Base-by-base conservation (phyloP, 176 grass and related monocot genomes). In the Melocanna baccifera region DNA sequence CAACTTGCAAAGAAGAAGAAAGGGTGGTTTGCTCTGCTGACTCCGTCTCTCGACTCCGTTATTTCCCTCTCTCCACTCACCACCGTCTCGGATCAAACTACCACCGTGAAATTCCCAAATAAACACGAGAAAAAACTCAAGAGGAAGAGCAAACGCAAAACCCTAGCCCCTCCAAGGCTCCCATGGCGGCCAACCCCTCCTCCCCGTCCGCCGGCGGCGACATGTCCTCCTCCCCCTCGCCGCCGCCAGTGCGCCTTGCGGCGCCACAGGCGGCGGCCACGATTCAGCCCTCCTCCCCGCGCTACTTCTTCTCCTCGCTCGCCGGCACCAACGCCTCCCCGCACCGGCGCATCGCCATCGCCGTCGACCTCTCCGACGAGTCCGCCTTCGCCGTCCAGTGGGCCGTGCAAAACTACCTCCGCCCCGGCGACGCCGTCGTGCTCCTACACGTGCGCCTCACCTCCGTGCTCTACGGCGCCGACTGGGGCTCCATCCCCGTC, bases 351-450 rank as follows among this genome's bases (percentile, higher is more conserved):
- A 97, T 97, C 86, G 94, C 79, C 71, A 97, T 97, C 80, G 94
- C 92, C 42, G 94, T 97, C 67, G 94, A 97, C 53, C 94, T 97
- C 83, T 92, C 87, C 83, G 94, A 97, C 86, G 94, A 97, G 90
- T 94, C 92, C 67, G 92, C 94, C 20, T 94, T 87, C 75, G 94
- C 94, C 37, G 89, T 97, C 26, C 71, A 34, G 56, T 97, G 94
- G 94, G 92, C 94, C 25, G 94, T 97, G 30, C 90, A 97, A 71
- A 94, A 97, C 94, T 97, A 97, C 92, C 94, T 97, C 83, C 92
- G 94, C 36, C 94, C 90, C 3, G 94, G 90, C 9, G 94, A 97
- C 85, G 92, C 92, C 67, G 94, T 97, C 30, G 87, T 97, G 37
- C 90, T 97, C 36, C 87, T 97, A 47, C 94, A 97, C 80, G 94